Base-by-base conservation (phyloP, 2,329 filamentous ascomycete species). In the Fonsecaea erecta region DNA sequence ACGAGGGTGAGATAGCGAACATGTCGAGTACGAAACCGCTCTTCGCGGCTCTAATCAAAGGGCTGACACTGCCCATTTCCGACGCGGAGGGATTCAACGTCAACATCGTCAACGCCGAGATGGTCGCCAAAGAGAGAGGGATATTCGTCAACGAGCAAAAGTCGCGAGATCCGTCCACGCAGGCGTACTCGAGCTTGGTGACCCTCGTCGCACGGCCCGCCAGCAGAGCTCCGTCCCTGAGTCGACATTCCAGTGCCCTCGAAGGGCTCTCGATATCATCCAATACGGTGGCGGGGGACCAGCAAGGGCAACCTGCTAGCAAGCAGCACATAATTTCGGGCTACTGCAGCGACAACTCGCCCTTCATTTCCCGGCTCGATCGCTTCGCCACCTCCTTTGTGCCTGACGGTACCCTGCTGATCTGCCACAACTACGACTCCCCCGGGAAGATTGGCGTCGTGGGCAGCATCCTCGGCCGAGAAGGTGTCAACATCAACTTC, bases 361-460 rank as follows among this genome's bases (percentile, higher is more conserved):
- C 74, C 9, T 90, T 87, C 76, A 93, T 95, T 71, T 89, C 86
- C 30, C 85, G 90, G 28, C 79, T 95, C 8, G 90, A 88, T 72
- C 84, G 88, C 0, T 95, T 94, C 79, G 86, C 84, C 43, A 90
- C 90, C 0, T 87, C 86, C 3, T 94, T 95, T 70, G 82, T 86
- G 11, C 90, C 91, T 0, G 85, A 90, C 65, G 91, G 91, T 0
- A 91, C 86, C 0, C 76, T 94, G 64, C 81, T 93, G n/a, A 89
- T 94, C 65, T 85, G 92, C 72, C 86, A 92, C 73, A 94, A 94
- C 78, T 93, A 91, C 72, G 91, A 95, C 73, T 84, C 88, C 68
- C 90, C 90, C 0, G 91, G 91, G 11, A 93, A 93, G 81, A 94
- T 95, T 74, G 91, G 91, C 1, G 86, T 87, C 40, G 91, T 95